Conservation (phyloP, 306 rosid genomes). For the Prunus mira region DNA sequence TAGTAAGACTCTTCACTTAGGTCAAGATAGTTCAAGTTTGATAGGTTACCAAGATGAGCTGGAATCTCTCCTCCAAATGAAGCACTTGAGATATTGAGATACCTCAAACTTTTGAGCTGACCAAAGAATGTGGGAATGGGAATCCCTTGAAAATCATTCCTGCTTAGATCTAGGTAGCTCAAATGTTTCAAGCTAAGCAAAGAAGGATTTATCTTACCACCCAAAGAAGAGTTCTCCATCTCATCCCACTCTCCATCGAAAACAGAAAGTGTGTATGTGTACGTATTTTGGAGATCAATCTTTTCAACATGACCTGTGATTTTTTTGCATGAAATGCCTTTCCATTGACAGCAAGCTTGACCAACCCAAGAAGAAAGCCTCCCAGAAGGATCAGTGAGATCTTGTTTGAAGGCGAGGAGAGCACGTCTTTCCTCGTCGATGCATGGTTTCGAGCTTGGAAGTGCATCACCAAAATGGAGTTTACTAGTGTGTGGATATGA, state of each 20-base stretch:
- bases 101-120: slow-evolving; percentile 28
- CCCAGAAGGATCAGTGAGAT: slow-evolving; percentile 29
- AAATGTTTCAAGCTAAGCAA: slow-evolving; percentile 31
- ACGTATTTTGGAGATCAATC: slow-evolving; percentile 27
- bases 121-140: slow-evolving; percentile 37
- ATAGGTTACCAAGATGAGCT: not conserved
- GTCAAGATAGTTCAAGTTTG: slow-evolving; percentile 25
- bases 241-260: not conserved
- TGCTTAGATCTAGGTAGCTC: slow-evolving; percentile 36
- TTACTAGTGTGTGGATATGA: not conserved
- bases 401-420: slow-evolving; percentile 31
- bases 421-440: slow-evolving; percentile 32
- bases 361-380: slow-evolving; percentile 38
- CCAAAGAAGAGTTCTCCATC: not conserved
- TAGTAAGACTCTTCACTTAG: not conserved
- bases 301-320: slow-evolving; percentile 29
- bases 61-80: slow-evolving; percentile 24
- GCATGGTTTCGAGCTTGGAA: slow-evolving; percentile 4
- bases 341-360: slow-evolving; percentile 37
- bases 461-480: not conserved
- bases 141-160: slow-evolving; percentile 25
- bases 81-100: slow-evolving; percentile 31
- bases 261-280: not conserved
- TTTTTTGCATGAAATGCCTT: slow-evolving; percentile 28
- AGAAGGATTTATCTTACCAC: slow-evolving; percentile 38